These are phyloP conservation scores for Cordyceps militaris DNA, from an alignment of 2,329 filamentous ascomycete genomes.

Conservation along the genomic window DNA sequence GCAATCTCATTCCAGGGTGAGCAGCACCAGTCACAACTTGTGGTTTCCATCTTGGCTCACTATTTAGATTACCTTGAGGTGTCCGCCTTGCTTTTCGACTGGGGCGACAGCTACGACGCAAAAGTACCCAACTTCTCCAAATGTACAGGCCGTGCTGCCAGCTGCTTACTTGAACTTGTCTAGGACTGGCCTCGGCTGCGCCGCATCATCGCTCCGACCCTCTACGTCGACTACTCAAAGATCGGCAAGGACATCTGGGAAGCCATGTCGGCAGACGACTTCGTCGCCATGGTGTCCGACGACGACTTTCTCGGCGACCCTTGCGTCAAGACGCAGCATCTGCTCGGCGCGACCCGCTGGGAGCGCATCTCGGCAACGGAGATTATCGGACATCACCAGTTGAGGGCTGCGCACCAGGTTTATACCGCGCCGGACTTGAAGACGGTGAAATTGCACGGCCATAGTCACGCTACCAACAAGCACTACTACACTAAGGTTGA, in stretches of 20 bases:
- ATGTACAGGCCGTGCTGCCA: not conserved
- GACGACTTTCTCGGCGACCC: constrained; percentile 51
- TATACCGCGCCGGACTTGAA: constrained; percentile 46
- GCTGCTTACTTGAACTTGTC: not conserved
- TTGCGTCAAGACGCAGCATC: constrained; percentile 56
- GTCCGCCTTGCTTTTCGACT: not conserved
- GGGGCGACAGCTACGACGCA: not conserved
- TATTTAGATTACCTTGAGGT: not conserved
- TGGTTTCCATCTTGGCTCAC: not conserved
- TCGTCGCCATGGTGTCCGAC: constrained; percentile 51
- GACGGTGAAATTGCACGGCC: constrained; percentile 43
- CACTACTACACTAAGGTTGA: constrained; percentile 51
- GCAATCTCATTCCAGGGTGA: not conserved
- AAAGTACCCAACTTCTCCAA: not conserved
- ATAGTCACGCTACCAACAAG: constrained; percentile 50
- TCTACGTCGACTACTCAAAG: not conserved
- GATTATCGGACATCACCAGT: constrained; percentile 52
- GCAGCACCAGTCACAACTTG: not conserved
- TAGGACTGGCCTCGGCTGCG: not conserved
- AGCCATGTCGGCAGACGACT: constrained; percentile 55
- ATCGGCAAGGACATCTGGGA: constrained; percentile 35
- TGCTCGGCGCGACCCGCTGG: constrained; percentile 55
- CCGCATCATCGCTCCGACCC: not conserved
- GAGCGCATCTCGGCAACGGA: constrained; percentile 50
- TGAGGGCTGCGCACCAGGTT: constrained; percentile 54